Conservation (phyloP, 768 basidiomycete species). For the Podaxis pistillaris region DNA sequence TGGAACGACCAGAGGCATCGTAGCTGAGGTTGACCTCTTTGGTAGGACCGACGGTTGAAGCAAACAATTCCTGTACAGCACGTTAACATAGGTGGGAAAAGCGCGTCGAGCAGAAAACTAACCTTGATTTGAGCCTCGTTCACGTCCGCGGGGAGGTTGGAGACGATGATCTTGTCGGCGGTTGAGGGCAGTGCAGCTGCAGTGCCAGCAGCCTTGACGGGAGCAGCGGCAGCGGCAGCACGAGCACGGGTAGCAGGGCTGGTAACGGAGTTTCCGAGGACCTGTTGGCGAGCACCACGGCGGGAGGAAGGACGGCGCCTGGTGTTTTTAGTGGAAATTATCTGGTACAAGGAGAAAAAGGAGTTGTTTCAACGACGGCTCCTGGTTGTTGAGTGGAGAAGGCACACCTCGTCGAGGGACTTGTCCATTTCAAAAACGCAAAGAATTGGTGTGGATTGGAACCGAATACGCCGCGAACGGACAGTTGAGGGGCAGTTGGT, state of each 20-base stretch:
- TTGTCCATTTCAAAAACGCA: conserved; percentile 60
- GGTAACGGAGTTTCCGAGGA: conserved; percentile 54
- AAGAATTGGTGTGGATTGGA: background rate
- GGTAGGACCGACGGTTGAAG: conserved; percentile 84
- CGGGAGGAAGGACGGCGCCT: conserved; percentile 42
- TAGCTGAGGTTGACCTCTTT: conserved; percentile 83
- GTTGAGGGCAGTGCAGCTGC: conserved; percentile 32
- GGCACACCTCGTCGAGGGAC: conserved; percentile 76
- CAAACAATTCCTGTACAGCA: conserved; percentile 80
- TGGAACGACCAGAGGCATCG: conserved; percentile 82
- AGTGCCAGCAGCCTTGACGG: conserved; percentile 39
- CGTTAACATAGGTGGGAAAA: background rate
- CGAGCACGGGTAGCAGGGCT: conserved; percentile 49
- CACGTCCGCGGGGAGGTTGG: conserved; percentile 90
- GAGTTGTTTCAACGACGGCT: conserved; percentile 21
- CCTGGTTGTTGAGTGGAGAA: conserved; percentile 21
- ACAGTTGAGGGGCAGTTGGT: background rate
- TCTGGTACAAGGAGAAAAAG: conserved; percentile 37
- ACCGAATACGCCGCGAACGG: conserved; percentile 1
- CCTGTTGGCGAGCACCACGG: conserved; percentile 52
- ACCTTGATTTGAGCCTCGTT: conserved; percentile 95
- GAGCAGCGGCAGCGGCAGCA: conserved; percentile 38
- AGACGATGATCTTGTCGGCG: conserved; percentile 93
- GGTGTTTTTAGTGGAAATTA: conserved; percentile 61
- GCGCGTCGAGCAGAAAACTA: background rate